These are phyloP conservation scores for Vigna trinervia DNA, from an alignment of 306 rosid genomes.

Conservation along the genomic window DNA sequence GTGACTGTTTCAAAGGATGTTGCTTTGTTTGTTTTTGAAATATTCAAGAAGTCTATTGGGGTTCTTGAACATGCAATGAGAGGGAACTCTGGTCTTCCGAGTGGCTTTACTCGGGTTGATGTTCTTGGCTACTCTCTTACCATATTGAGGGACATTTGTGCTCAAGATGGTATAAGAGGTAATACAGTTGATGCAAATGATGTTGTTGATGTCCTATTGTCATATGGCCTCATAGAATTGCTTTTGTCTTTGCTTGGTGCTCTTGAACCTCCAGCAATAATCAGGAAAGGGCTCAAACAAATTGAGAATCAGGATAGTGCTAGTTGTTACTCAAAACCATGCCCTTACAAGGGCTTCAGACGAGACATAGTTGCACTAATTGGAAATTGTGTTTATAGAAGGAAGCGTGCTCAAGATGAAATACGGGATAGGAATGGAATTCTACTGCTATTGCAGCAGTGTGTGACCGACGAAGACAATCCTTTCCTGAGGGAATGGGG, in stretches of 20 bases:
- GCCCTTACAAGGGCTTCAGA: constrained; percentile 74
- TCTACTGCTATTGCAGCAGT: constrained; percentile 78
- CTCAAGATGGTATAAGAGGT: constrained; percentile 49
- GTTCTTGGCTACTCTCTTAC: constrained; percentile 75
- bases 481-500: constrained; percentile 94
- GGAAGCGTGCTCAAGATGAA: constrained; percentile 70
- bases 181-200: constrained; percentile 43
- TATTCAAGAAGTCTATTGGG: constrained; percentile 62
- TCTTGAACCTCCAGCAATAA: constrained; percentile 76
- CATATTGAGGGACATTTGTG: constrained; percentile 77
- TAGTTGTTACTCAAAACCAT: constrained; percentile 49
- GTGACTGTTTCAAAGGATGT: constrained; percentile 51
- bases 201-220: constrained; percentile 58
- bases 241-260: constrained; percentile 64
- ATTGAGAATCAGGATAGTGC: constrained; percentile 47
- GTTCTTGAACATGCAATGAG: constrained; percentile 43
- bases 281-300: constrained; percentile 62
- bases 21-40: constrained; percentile 55
- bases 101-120: constrained; percentile 57
- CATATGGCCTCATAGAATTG: constrained; percentile 61
- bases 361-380: constrained; percentile 73
- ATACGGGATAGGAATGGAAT: constrained; percentile 65
- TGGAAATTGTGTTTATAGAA: constrained; percentile 71
- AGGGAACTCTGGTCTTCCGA: constrained; percentile 68
- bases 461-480: constrained; percentile 78